phyloP scores from a whole-genome alignment of 306 rosid species.

The cucumber (Cucumis sativus) region Cucumber_9930_V3 NC_026658.2:1762001-1762500 shows the following conservation, averaged over 20 bases:
- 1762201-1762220: not conserved
- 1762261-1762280: not conserved
- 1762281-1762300: not conserved
- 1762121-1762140: slow-evolving; percentile 31
- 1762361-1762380: not conserved
- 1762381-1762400: not conserved
- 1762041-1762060: slow-evolving; percentile 35
- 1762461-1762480: not conserved
- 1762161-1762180: slow-evolving; percentile 34
- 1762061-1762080: slow-evolving; percentile 58
- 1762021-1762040: not conserved
- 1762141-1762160: slow-evolving; percentile 26
- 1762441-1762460: not conserved
- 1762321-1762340: not conserved
- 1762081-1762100: slow-evolving; percentile 71
- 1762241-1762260: not conserved
- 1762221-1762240: not conserved
- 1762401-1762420: no score
- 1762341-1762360: not conserved
- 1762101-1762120: slow-evolving; percentile 32
- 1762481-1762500: not conserved
- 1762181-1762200: not conserved
- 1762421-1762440: not conserved
- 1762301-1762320: not conserved
- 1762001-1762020: not conserved